Evolutionary conservation across 495 filamentous ascomycete species (phyloP), one percentile per base, ranked within the genome.

Genomic region (Aspergillus baeticus): DNA sequence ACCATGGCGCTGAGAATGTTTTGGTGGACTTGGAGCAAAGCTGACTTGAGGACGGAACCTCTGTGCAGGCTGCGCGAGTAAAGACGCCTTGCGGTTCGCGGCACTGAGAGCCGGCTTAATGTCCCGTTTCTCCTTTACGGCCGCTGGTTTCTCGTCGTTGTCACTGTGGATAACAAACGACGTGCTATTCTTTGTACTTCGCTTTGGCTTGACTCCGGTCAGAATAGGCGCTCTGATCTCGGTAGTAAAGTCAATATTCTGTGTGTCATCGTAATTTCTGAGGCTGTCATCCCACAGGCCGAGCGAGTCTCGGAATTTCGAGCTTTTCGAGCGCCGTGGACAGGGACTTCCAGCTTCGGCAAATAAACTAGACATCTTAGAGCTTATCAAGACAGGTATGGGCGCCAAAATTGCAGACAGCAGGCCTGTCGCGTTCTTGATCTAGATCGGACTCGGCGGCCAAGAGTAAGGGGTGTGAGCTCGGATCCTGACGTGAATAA

Each of bases 1-100:
- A 21, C 54, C 56, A 49, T 47, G 33, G 31, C 51, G 54, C 22
- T 48, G 39, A 10, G 46, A 41, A 42, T 59, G 58, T 13, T 57
- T 49, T 22, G 57, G 38, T 14, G 60, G 60, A 36, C 57, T 69
- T 6, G 57, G 45, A 7, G 63, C 58, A 48, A 69, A 63, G 44
- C 61, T 73, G 22, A 66, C 60, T 54, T 63, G 72, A 8, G 73
- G 64, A 39, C 72, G 72, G 38, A 76, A 73, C 36, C 72, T 60
- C 50, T 76, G 75, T 23, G 75, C 75, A 1, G 75, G 73, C 37
- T 77, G 75, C 26, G 70, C 63, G 52, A 77, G 66, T 37, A 76
- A 58, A 4, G 72, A 72, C 20, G 63, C 54, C 38, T 68, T 73
- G 17, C 69, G 67, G 41, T 63, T 64, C 8, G 60, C 36, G 20